Conservation (phyloP, 805 yeast genomes). For the Spathaspora passalidarum region DNA sequence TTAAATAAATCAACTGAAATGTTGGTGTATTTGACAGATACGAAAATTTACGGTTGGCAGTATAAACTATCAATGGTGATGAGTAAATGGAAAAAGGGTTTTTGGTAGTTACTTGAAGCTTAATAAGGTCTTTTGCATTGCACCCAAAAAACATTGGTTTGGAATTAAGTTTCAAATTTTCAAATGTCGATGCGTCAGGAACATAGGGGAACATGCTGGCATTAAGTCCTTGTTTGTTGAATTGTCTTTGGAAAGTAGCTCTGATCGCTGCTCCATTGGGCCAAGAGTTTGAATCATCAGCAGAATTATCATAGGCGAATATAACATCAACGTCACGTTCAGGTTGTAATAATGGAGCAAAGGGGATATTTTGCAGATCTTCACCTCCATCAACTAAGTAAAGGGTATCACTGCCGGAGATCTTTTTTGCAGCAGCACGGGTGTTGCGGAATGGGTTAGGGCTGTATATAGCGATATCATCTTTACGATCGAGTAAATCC, state of each 20-base stretch:
- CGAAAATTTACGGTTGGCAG: constrained; percentile 69
- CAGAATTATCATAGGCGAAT: constrained; percentile 42
- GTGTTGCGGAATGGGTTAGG: constrained; percentile 40
- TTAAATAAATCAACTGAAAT: constrained; percentile 57
- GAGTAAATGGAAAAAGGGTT: constrained; percentile 17
- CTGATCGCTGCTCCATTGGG: constrained; percentile 41
- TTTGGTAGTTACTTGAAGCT: constrained; percentile 27
- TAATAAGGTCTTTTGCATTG: constrained; percentile 58
- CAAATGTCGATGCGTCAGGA: constrained; percentile 63
- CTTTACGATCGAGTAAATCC: constrained; percentile 21
- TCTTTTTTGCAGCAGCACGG: constrained; percentile 14
- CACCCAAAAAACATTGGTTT: constrained; percentile 85
- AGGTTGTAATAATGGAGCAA: constrained; percentile 38
- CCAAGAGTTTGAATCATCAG: constrained; percentile 37
- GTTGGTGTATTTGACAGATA: constrained; percentile 71
- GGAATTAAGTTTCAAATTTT: constrained; percentile 57
- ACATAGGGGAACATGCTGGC: constrained; percentile 76
- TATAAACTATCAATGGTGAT: constrained; percentile 66
- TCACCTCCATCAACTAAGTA: constrained; percentile 43
- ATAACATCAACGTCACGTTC: constrained; percentile 37
- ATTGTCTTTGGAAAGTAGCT: constrained; percentile 33
- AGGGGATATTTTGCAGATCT: constrained; percentile 39
- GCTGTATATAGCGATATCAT: constrained; percentile 37
- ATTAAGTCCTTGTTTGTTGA: constrained; percentile 40
- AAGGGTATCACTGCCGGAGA: constrained; percentile 25